Conservation (phyloP, 2,329 filamentous ascomycete genomes). For the Beauveria varroae region DNA sequence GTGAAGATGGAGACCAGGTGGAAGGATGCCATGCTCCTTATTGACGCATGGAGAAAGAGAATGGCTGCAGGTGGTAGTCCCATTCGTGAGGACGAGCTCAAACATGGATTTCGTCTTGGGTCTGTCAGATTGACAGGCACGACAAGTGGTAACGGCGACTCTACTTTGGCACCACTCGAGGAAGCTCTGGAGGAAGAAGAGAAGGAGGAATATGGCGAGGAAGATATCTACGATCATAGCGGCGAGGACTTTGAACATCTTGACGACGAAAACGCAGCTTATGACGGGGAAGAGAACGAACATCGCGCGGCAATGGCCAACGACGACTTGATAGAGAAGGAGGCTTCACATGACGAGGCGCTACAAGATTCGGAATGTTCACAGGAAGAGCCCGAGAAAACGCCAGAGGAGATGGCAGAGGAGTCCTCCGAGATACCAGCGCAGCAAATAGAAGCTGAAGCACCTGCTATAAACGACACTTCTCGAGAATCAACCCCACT, state of each 20-base stretch:
- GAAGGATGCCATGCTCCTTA: constrained; percentile 82
- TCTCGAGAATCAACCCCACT: constrained; percentile 37
- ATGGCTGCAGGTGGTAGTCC: constrained; percentile 65
- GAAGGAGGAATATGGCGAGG: constrained; percentile 9
- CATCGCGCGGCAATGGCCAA: constrained; percentile 19
- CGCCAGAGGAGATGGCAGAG: constrained; percentile 28
- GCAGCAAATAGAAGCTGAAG: constrained; percentile 26
- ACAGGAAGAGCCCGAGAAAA: constrained; percentile 19
- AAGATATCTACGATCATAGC: constrained; percentile 24
- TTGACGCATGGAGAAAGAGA: constrained; percentile 83
- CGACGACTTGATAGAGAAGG: constrained; percentile 23
- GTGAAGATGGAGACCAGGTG: constrained; percentile 89
- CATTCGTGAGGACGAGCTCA: constrained; percentile 60
- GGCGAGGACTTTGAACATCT: constrained; percentile 36
- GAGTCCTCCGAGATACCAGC: constrained; percentile 30
- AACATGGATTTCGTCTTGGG: constrained; percentile 59
- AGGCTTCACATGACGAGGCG: background rate
- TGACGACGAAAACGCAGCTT: constrained; percentile 36
- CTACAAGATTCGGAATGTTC: background rate
- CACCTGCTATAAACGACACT: constrained; percentile 30
- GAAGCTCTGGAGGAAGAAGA: background rate
- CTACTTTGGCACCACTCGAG: constrained; percentile 10
- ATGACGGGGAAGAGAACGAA: constrained; percentile 28
- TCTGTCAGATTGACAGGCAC: constrained; percentile 48
- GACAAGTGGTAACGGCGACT: constrained; percentile 30